Percentiles rank a stretch among this genome's conserved stretches.
These are phyloP conservation scores for Verruconis gallopava DNA, from an alignment of 2,329 filamentous ascomycete species.

Conservation along the genomic window DNA sequence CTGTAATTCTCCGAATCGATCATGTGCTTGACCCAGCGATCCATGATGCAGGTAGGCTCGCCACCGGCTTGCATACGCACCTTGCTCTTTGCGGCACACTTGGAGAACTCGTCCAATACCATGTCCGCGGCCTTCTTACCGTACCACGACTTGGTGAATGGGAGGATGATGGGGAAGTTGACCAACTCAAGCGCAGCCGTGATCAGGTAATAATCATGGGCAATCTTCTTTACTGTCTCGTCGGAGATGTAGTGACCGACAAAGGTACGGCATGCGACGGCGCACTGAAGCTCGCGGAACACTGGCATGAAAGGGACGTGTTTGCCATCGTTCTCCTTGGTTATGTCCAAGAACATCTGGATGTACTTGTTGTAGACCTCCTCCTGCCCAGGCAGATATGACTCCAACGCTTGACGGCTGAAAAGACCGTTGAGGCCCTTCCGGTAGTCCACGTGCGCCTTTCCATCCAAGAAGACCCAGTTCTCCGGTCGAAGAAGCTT, in stretches of 20 bases:
- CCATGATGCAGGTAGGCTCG: constrained; percentile 83
- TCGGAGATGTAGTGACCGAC: constrained; percentile 91
- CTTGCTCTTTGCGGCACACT: constrained; percentile 88
- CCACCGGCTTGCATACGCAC: constrained; percentile 82
- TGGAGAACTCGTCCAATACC: constrained; percentile 78
- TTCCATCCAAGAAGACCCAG: constrained; percentile 96
- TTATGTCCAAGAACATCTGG: constrained; percentile 61
- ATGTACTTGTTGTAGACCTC: constrained; percentile 86
- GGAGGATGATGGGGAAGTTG: constrained; percentile 94
- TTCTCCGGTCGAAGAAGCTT: constrained; percentile 87
- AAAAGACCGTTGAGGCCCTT: constrained; percentile 93
- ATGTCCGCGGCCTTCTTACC: constrained; percentile 92
- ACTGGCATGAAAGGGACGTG: constrained; percentile 78
- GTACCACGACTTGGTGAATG: constrained; percentile 92
- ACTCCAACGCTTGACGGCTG: constrained; percentile 75
- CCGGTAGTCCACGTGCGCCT: constrained; percentile 88
- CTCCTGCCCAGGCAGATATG: constrained; percentile 84
- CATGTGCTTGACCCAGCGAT: constrained; percentile 85
- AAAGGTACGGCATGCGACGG: constrained; percentile 91
- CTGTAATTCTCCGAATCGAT: constrained; percentile 73
- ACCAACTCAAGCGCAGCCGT: constrained; percentile 92
- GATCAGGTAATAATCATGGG: constrained; percentile 93
- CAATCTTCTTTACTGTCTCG: constrained; percentile 81
- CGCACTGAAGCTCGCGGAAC: constrained; percentile 91
- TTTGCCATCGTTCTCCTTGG: constrained; percentile 53